These are phyloP conservation scores for Cajanus cajan DNA, from an alignment of 306 rosid genomes.

Conservation along the genomic window DNA sequence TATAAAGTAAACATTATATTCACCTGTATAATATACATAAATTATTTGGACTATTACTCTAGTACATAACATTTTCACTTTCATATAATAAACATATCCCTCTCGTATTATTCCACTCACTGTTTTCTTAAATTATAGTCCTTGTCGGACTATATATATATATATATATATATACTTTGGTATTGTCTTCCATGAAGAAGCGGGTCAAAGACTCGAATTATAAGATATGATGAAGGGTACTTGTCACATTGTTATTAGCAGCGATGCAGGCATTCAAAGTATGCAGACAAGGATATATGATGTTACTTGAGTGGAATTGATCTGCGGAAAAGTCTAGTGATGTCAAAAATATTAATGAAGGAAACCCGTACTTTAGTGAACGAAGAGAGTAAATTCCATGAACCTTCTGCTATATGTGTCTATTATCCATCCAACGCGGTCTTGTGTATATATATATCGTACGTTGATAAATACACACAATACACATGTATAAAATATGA, in stretches of 20 bases:
- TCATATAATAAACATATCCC: background rate
- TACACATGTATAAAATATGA: background rate
- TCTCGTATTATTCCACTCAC: background rate
- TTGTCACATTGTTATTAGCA: constrained; percentile 6
- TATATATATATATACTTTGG: background rate
- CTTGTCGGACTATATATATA: background rate
- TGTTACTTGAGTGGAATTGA: background rate
- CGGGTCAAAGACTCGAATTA: constrained; percentile 26
- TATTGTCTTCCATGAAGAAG: constrained; percentile 7
- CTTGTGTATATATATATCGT: too few relatives aligned
- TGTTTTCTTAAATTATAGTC: background rate
- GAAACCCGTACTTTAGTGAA: background rate
- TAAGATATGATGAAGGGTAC: background rate
- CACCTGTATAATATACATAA: too few relatives aligned
- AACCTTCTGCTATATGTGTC: background rate
- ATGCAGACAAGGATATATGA: background rate
- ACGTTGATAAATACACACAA: background rate
- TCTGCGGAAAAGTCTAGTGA: background rate
- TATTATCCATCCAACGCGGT: background rate
- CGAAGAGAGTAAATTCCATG: background rate
- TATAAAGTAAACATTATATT: too few relatives aligned
- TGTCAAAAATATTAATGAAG: background rate
- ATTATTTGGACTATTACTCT: too few relatives aligned
- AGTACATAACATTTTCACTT: too few relatives aligned
- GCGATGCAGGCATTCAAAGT: background rate